Base-by-base conservation (phyloP, 176 grass and related monocot species). In the Eragrostis curvula region DNA sequence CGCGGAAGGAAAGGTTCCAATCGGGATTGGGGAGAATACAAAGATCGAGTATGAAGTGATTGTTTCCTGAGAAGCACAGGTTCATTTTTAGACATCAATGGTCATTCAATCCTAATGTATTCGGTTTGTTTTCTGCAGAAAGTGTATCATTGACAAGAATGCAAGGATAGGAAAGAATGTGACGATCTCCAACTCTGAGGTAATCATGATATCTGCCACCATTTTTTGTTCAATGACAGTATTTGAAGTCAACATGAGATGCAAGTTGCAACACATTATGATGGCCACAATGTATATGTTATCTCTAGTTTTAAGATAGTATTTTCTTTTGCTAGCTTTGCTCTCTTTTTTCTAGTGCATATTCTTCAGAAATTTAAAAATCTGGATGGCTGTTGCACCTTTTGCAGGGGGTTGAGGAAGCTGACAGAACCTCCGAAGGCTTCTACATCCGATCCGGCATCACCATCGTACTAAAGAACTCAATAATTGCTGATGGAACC, bases 71-170 rank as follows among this genome's bases (percentile, higher is more conserved):
- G 20, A 25, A 79, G 7, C 11, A 64, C 55, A 21, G 51, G 5
- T 66, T 23, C 49, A 61, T 32, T 43, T 80, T 67, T 65, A 75
- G 27, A 66, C 44, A 30, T 39, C 3, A 40, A 25, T 2, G 29
- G 40, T 40, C 85, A 20, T 81, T 85, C 25, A 60, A 62, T 58
- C 48, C 36, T 66, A 77, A 64, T 49, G 46, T 47, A 16, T 65
- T 21, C 43, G 30, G 39, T 79, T 61, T 71, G 27, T 72, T 78
- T 58, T 73, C 75, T 73, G 24, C 70, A 97, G 92, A 64, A 92
- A 92, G 20, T 94, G 95, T 61, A 97, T 97, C 65, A 92, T 97
- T 70, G 95, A 94, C 73, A 94, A 97, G 79, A 94, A 97, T 78
- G 95, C 87, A 12, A 92, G 88, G 75, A 94, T 93, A 81, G 95